These are phyloP conservation scores for Barnettozyma hawaiiensis DNA, from an alignment of 1,139 yeast genomes.

Conservation along the genomic window DNA sequence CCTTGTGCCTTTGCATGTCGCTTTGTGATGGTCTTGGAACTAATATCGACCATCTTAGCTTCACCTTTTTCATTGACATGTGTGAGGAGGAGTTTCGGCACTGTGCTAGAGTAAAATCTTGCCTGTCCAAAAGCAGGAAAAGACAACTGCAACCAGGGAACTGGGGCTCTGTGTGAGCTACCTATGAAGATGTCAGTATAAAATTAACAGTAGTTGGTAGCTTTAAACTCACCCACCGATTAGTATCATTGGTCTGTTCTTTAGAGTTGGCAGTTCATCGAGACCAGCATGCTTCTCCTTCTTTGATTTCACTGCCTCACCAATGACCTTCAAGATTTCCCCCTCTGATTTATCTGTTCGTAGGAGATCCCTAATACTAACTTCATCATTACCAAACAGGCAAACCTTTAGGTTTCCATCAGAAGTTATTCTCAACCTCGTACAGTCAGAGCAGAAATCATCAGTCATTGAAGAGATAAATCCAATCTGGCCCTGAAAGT, in stretches of 20 bases:
- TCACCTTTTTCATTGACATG: constrained; percentile 40
- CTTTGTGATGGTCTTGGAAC: constrained; percentile 32
- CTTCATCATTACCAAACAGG: constrained; percentile 45
- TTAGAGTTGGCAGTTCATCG: constrained; percentile 38
- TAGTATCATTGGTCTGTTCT: constrained; percentile 48
- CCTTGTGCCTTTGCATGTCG: constrained; percentile 41
- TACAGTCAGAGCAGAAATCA: constrained; percentile 45
- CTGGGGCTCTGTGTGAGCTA: not conserved
- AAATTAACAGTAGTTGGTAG: not conserved
- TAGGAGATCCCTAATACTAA: constrained; percentile 39
- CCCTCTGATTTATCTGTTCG: constrained; percentile 29
- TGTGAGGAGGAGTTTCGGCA: constrained; percentile 29
- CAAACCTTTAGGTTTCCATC: constrained; percentile 51
- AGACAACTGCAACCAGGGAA: not conserved
- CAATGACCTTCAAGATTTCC: constrained; percentile 35
- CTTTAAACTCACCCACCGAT: constrained; percentile 40
- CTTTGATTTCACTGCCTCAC: constrained; percentile 38
- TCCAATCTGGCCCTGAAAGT: constrained; percentile 39
- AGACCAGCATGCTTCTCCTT: constrained; percentile 46
- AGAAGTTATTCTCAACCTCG: constrained; percentile 41
- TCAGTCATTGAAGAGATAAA: constrained; percentile 50
- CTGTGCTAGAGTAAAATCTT: constrained; percentile 15
- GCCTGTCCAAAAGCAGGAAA: not conserved
- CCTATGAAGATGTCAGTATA: not conserved
- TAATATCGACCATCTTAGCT: constrained; percentile 45